Evolutionary conservation across 2,329 filamentous ascomycete genomes (phyloP).

Genomic region (Cordyceps fumosorosea): DNA sequence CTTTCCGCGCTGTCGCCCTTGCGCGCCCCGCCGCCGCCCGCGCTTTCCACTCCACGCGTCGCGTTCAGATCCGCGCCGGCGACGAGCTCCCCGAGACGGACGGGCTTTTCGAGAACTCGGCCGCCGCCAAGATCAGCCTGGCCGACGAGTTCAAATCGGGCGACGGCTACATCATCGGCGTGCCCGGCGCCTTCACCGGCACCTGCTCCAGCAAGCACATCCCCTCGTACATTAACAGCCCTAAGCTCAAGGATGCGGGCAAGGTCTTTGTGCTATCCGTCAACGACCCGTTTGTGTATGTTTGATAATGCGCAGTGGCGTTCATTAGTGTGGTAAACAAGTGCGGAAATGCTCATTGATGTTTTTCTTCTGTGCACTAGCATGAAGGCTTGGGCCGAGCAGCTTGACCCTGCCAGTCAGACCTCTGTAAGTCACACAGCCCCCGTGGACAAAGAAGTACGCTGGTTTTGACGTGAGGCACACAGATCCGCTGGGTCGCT

Average conservation of each 20-base stretch:
- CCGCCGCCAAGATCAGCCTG: slow-evolving; percentile 85
- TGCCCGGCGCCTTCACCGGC: slow-evolving; percentile 68
- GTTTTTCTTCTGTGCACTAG: slow-evolving; percentile 33
- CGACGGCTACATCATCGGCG: slow-evolving; percentile 77
- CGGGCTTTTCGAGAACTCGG: slow-evolving; percentile 75
- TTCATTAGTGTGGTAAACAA: neutral
- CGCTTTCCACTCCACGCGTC: slow-evolving; percentile 59
- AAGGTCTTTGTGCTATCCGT: slow-evolving; percentile 86
- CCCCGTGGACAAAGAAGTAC: neutral
- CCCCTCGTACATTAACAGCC: slow-evolving; percentile 77
- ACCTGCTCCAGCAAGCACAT: slow-evolving; percentile 61
- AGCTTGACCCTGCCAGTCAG: slow-evolving; percentile 66
- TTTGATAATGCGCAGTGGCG: slow-evolving; percentile 18
- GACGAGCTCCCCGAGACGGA: slow-evolving; percentile 73
- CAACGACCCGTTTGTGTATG: slow-evolving; percentile 92
- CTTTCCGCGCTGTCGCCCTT: slow-evolving; percentile 27
- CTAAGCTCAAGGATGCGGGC: slow-evolving; percentile 70
- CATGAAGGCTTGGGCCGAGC: slow-evolving; percentile 82
- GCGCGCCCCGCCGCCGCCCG: slow-evolving; percentile 25
- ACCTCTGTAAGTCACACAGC: slow-evolving; percentile 59
- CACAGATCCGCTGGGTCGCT: slow-evolving; percentile 81
- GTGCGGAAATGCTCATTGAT: neutral
- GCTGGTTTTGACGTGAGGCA: neutral
- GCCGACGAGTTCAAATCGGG: slow-evolving; percentile 64
- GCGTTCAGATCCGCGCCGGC: slow-evolving; percentile 64